Conservation (phyloP, 352 stramenopile species). For the Porosira glacialis region DNA sequence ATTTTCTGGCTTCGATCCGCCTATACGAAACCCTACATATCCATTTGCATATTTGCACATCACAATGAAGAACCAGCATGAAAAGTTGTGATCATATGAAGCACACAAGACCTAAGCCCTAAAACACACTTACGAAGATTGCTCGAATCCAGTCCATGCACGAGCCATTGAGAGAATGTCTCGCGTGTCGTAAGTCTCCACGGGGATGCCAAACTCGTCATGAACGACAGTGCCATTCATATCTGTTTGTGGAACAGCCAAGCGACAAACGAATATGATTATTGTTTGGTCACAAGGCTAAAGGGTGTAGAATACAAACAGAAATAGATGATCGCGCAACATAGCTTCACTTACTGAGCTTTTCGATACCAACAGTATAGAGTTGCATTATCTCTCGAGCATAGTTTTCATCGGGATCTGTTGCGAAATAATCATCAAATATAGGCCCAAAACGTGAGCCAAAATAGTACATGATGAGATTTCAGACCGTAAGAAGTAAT, state of each 20-base stretch:
- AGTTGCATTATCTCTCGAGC: conserved; percentile 50
- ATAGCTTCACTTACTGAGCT: neutral
- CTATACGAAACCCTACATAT: too few species aligned
- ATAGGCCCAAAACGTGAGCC: too few species aligned
- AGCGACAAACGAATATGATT: neutral
- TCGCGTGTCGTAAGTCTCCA: conserved; percentile 43
- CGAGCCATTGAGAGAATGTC: conserved; percentile 67
- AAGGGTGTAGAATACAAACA: too few species aligned
- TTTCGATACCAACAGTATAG: conserved; percentile 22
- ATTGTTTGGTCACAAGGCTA: neutral
- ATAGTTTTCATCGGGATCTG: conserved; percentile 34
- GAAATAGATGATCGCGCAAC: neutral
- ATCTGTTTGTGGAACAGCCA: conserved; percentile 57
- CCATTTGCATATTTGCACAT: too few species aligned
- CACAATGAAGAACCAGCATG: too few species aligned
- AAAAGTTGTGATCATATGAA: too few species aligned
- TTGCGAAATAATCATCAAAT: neutral
- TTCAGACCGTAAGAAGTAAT: neutral
- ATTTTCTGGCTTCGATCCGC: too few species aligned
- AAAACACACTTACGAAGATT: too few species aligned
- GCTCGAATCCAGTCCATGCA: conserved; percentile 70
- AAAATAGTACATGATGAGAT: neutral
- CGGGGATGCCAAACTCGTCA: neutral
- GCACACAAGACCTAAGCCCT: too few species aligned
- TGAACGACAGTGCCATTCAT: conserved; percentile 35